phyloP scores from a whole-genome alignment of 352 stramenopile species.

The Pythium insidiosum region DNA sequence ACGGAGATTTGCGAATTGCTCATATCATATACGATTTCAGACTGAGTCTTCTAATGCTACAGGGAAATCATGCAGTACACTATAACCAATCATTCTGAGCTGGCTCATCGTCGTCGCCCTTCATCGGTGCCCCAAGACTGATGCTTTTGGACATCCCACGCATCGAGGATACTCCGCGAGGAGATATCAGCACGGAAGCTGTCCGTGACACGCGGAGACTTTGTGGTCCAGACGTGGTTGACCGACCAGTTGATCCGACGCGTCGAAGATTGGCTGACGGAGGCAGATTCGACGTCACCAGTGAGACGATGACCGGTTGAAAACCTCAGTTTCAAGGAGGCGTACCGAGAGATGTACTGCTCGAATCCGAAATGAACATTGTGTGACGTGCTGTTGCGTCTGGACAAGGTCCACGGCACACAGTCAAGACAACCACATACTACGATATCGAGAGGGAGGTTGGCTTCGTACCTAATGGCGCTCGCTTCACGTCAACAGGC shows the following conservation, averaged over 20 bases:
- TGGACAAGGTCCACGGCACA: conserved; percentile 1
- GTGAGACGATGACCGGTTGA: no score
- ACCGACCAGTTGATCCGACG: conserved; percentile 31
- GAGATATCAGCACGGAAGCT: conserved; percentile 46
- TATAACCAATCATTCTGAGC: conserved; percentile 74
- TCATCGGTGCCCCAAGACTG: conserved; percentile 36
- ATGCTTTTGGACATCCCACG: conserved; percentile 70
- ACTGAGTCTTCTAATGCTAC: conserved; percentile 14
- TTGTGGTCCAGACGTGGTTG: conserved; percentile 22
- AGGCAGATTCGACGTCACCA: neutral
- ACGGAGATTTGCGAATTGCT: no score
- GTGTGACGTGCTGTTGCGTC: conserved; percentile 31
- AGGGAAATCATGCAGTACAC: conserved; percentile 3
- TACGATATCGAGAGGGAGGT: no score
- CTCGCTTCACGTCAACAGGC: conserved; percentile 23
- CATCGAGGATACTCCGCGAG: conserved; percentile 22
- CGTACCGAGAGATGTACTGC: conserved; percentile 25
- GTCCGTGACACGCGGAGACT: conserved; percentile 39
- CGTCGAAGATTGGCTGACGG: conserved; percentile 44
- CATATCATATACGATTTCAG: no score
- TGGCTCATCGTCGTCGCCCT: conserved; percentile 55
- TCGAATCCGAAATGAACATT: conserved; percentile 33
- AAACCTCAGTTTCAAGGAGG: conserved; percentile 6
- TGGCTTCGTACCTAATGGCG: no score
- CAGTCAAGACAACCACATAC: neutral